Percentiles rank a stretch among this genome's conserved stretches.
These are phyloP conservation scores for Phylloporus sp. DNA, from an alignment of 768 basidiomycete species.

Conservation along the genomic window DNA sequence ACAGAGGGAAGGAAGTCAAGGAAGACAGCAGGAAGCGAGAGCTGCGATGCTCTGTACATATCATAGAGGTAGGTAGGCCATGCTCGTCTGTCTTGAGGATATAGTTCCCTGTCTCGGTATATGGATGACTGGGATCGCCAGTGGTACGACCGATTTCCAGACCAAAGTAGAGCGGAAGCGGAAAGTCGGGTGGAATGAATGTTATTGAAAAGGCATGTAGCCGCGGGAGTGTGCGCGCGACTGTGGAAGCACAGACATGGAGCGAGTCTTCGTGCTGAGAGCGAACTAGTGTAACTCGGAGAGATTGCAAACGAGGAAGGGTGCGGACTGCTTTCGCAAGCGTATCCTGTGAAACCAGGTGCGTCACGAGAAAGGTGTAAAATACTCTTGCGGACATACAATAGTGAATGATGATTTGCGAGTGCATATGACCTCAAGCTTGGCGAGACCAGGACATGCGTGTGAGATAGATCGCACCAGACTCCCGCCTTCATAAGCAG, in stretches of 20 bases:
- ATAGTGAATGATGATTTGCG: conserved; percentile 72
- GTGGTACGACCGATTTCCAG: conserved; percentile 37
- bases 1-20: conserved; percentile 7
- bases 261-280: conserved; percentile 63
- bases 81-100: conserved; percentile 58
- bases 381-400: conserved; percentile 34
- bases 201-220: conserved; percentile 60
- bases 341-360: conserved; percentile 18
- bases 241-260: conserved; percentile 52
- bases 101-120: conserved; percentile 48
- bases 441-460: conserved; percentile 60
- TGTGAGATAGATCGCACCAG: conserved; percentile 63
- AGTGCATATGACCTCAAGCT: conserved; percentile 62
- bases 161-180: conserved; percentile 45
- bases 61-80: conserved; percentile 54
- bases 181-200: conserved; percentile 58
- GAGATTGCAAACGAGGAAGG: conserved; percentile 59
- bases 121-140: conserved; percentile 24
- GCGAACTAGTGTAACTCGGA: conserved; percentile 62
- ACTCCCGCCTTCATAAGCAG: conserved; percentile 70
- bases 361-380: neutral
- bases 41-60: conserved; percentile 46
- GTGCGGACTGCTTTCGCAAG: conserved; percentile 61
- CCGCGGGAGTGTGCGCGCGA: conserved; percentile 65
- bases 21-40: conserved; percentile 28